Evolutionary conservation across 441 rosid species (phyloP).

Genomic region (Gossypium gossypioides): DNA sequence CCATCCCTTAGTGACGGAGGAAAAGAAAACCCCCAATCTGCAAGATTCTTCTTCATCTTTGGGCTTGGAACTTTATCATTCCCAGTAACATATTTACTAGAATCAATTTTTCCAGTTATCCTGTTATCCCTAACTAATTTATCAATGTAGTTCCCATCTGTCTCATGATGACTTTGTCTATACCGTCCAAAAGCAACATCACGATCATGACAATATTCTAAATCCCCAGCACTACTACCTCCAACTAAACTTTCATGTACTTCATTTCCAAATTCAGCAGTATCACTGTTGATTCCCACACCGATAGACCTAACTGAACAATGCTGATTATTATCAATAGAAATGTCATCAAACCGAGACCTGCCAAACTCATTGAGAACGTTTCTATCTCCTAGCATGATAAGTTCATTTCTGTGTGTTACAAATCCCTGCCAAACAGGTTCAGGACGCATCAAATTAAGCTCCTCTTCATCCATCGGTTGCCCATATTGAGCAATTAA

Average conservation of each 20-base stretch:
- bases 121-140: conserved; percentile 34
- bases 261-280: conserved; percentile 82
- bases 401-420: conserved; percentile 61
- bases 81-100: conserved; percentile 30
- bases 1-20: conserved; percentile 59
- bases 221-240: conserved; percentile 76
- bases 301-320: conserved; percentile 93
- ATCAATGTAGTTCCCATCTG: conserved; percentile 41
- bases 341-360: conserved; percentile 46
- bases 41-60: conserved; percentile 39
- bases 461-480: conserved; percentile 75
- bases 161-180: conserved; percentile 35
- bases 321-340: conserved; percentile 72
- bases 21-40: conserved; percentile 65
- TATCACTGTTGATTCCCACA: conserved; percentile 83
- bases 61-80: conserved; percentile 37
- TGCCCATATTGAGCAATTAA: conserved; percentile 64
- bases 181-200: conserved; percentile 41
- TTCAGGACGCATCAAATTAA: conserved; percentile 59
- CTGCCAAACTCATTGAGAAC: conserved; percentile 36
- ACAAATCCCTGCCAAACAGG: conserved; percentile 98
- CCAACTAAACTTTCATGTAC: conserved; percentile 73
- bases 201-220: conserved; percentile 54
- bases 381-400: conserved; percentile 54
- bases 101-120: conserved; percentile 39